Conservation (phyloP, 2,329 filamentous ascomycete genomes). For the Hypoxylon sp. region DNA sequence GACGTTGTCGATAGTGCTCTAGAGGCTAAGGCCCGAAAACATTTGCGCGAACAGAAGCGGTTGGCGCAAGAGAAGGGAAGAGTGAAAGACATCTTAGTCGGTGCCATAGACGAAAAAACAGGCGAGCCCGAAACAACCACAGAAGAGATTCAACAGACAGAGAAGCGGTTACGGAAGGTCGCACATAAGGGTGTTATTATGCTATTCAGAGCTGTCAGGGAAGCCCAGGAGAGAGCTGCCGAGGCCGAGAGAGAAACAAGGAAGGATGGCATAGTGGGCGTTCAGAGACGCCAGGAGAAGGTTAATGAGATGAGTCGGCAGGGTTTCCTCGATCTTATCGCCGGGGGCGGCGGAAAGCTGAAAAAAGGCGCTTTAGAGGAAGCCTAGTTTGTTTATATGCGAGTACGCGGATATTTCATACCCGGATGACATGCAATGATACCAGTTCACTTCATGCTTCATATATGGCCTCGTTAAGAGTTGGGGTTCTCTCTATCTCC, state of each 20-base stretch:
- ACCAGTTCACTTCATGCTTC: constrained; percentile 34
- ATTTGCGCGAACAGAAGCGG: constrained; percentile 85
- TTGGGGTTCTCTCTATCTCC: constrained; percentile 46
- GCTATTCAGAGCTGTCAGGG: constrained; percentile 94
- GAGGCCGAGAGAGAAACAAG: constrained; percentile 80
- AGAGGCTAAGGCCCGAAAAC: constrained; percentile 83
- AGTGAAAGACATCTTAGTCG: constrained; percentile 85
- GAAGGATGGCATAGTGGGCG: constrained; percentile 82
- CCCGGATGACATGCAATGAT: constrained; percentile 34
- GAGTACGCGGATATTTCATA: constrained; percentile 6
- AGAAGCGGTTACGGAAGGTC: constrained; percentile 86
- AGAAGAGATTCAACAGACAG: constrained; percentile 74
- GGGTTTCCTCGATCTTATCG: constrained; percentile 93
- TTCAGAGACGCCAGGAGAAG: constrained; percentile 85
- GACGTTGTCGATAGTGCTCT: constrained; percentile 82
- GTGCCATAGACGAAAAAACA: constrained; percentile 68
- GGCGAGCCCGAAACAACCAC: constrained; percentile 63
- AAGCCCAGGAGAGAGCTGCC: constrained; percentile 89
- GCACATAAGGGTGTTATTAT: constrained; percentile 95
- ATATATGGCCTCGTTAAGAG: constrained; percentile 46
- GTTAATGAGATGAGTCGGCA: constrained; percentile 97
- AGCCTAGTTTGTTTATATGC: constrained; percentile 58
- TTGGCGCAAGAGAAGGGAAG: constrained; percentile 87
- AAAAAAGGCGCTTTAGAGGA: constrained; percentile 73
- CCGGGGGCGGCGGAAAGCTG: constrained; percentile 71